These are phyloP conservation scores for Agastache rugosa DNA, from an alignment of 257 asterid genomes.

Conservation along the genomic window DNA sequence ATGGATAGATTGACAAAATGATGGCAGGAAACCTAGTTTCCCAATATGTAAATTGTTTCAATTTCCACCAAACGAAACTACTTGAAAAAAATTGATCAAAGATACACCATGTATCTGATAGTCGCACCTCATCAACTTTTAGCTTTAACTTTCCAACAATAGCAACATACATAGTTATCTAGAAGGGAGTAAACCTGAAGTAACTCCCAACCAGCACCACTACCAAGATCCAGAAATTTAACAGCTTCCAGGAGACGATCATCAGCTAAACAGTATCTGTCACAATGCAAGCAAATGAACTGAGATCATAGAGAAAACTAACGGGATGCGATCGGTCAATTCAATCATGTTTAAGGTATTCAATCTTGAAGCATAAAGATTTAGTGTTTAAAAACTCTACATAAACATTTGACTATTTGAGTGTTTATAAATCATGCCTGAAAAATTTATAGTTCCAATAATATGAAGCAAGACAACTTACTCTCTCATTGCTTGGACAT, in stretches of 20 bases:
- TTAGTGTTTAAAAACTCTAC: background rate
- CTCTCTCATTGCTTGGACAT: conserved; percentile 90
- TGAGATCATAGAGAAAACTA: background rate
- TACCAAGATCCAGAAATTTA: conserved; percentile 73
- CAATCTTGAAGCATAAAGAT: background rate
- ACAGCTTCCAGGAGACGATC: conserved; percentile 80
- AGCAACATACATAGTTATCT: background rate
- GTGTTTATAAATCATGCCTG: conserved; percentile 14
- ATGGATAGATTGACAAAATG: background rate
- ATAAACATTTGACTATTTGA: background rate
- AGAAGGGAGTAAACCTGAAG: conserved; percentile 65
- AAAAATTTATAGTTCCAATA: background rate
- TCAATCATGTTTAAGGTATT: background rate
- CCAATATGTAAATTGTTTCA: background rate
- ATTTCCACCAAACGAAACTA: background rate
- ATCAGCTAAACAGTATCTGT: conserved; percentile 85
- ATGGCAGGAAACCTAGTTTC: background rate
- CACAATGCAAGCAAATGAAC: conserved; percentile 21
- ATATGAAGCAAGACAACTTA: conserved; percentile 43
- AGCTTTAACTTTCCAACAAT: background rate
- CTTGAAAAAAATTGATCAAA: background rate
- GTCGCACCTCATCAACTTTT: background rate
- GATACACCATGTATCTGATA: background rate
- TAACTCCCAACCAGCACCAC: conserved; percentile 91
- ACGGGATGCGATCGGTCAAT: background rate